Evolutionary conservation across 2,329 filamentous ascomycete genomes (phyloP).

Genomic region (Phoma sp.): DNA sequence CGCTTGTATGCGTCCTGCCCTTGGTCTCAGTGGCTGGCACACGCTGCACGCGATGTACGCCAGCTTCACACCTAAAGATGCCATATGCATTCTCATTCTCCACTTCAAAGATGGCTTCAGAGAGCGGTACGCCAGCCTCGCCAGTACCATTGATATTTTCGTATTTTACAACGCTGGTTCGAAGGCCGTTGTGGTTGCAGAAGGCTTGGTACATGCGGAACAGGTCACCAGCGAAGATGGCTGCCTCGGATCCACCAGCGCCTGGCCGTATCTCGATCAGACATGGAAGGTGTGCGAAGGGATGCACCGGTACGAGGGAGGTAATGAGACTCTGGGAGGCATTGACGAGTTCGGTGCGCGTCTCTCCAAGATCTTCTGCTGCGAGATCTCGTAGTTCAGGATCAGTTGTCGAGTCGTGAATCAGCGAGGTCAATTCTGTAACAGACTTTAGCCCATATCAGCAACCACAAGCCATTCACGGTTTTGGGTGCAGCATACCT

Average conservation of each 20-base stretch:
- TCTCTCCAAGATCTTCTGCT: constrained; percentile 73
- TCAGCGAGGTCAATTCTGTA: constrained; percentile 76
- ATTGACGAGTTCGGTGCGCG: constrained; percentile 65
- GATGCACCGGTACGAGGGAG: constrained; percentile 84
- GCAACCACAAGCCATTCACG: constrained; percentile 9
- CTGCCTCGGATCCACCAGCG: constrained; percentile 88
- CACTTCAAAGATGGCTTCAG: constrained; percentile 88
- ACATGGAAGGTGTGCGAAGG: constrained; percentile 88
- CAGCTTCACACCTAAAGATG: constrained; percentile 82
- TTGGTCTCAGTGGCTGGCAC: constrained; percentile 90
- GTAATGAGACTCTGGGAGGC: constrained; percentile 75
- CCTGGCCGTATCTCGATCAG: constrained; percentile 91
- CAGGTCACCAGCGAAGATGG: constrained; percentile 86
- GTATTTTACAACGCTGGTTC: constrained; percentile 76
- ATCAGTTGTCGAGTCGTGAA: constrained; percentile 71
- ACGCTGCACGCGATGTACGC: constrained; percentile 93
- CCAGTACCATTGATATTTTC: constrained; percentile 73
- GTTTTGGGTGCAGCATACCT: constrained; percentile 50
- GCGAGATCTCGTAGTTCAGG: constrained; percentile 66
- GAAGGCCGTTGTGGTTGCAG: constrained; percentile 73
- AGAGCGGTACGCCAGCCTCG: constrained; percentile 71
- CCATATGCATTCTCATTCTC: constrained; percentile 80
- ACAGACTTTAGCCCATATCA: constrained; percentile 56
- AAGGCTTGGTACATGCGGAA: constrained; percentile 89
- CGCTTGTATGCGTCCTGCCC: constrained; percentile 91